Conservation (phyloP, 352 stramenopile species). For the Pythium volutum region DNA sequence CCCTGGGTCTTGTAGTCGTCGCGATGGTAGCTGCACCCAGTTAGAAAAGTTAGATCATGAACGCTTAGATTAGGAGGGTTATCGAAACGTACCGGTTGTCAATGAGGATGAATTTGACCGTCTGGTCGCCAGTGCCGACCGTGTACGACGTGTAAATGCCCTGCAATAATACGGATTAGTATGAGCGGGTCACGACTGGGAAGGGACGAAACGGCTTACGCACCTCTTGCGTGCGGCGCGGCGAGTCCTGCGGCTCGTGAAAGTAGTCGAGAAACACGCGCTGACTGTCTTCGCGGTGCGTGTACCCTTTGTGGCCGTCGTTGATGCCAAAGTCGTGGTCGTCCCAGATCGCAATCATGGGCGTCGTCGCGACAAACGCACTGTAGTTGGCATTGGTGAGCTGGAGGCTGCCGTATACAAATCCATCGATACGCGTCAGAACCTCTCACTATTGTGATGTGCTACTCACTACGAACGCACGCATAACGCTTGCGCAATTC, state of each 20-base stretch:
- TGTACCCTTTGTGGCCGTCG: constrained; percentile 75
- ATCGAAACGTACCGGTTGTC: constrained; percentile 48
- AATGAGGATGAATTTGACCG: constrained; percentile 85
- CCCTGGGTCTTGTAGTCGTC: constrained; percentile 61
- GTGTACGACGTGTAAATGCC: constrained; percentile 87
- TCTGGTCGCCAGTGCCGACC: constrained; percentile 55
- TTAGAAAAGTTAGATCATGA: too few relatives aligned
- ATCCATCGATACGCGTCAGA: not conserved
- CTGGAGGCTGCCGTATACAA: constrained; percentile 42
- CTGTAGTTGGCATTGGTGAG: constrained; percentile 64
- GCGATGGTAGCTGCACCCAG: constrained; percentile 82
- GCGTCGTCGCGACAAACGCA: constrained; percentile 53
- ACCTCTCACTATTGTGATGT: too few relatives aligned
- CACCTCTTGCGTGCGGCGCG: constrained; percentile 73
- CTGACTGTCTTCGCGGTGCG: constrained; percentile 73
- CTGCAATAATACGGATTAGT: constrained; percentile 22
- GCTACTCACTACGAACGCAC: constrained; percentile 24
- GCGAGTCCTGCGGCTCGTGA: constrained; percentile 64
- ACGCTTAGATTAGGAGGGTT: too few relatives aligned
- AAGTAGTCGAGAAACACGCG: constrained; percentile 87
- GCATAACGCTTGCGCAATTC: constrained; percentile 61
- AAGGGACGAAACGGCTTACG: not conserved
- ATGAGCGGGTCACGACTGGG: not conserved
- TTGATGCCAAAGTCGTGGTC: constrained; percentile 93
- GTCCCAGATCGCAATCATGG: constrained; percentile 87